Evolutionary conservation across 2,329 filamentous ascomycete genomes (phyloP).

Genomic region (Sclerotinia nivalis): DNA sequence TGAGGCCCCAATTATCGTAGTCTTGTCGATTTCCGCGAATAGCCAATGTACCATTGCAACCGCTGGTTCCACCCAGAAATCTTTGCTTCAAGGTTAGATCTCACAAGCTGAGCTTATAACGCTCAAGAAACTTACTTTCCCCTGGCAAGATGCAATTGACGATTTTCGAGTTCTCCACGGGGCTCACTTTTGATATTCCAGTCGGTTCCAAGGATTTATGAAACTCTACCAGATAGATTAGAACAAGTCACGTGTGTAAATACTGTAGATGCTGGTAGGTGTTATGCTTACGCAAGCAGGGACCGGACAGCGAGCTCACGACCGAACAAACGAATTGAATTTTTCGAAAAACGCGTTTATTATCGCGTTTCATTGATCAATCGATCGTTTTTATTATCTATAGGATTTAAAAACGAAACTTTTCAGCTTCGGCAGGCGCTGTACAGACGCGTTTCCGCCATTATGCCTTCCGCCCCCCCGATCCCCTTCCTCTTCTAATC

Average conservation of each 20-base stretch:
- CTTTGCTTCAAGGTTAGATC: background rate
- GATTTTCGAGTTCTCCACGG: background rate
- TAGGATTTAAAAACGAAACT: too few species aligned
- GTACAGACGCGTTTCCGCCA: too few species aligned
- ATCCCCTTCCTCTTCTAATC: too few species aligned
- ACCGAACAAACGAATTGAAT: too few species aligned
- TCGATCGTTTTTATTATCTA: too few species aligned
- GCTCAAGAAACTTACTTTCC: background rate
- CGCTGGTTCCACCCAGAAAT: background rate
- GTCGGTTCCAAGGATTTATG: conserved; percentile 4
- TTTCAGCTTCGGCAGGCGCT: too few species aligned
- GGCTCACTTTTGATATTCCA: conserved; percentile 5
- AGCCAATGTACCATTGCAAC: background rate
- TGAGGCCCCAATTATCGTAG: background rate
- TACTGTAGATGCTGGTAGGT: background rate
- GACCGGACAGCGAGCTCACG: too few species aligned
- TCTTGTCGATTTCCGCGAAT: conserved; percentile 9
- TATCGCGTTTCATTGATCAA: too few species aligned
- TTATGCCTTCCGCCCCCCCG: too few species aligned
- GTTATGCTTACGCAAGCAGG: conserved; percentile 11
- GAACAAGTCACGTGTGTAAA: background rate
- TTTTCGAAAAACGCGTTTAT: too few species aligned
- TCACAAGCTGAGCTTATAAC: background rate
- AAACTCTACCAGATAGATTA: background rate
- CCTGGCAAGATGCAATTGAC: background rate